Base-by-base conservation (phyloP, 2,329 filamentous ascomycete genomes). In the Colletotrichum tamarilloi region DNA sequence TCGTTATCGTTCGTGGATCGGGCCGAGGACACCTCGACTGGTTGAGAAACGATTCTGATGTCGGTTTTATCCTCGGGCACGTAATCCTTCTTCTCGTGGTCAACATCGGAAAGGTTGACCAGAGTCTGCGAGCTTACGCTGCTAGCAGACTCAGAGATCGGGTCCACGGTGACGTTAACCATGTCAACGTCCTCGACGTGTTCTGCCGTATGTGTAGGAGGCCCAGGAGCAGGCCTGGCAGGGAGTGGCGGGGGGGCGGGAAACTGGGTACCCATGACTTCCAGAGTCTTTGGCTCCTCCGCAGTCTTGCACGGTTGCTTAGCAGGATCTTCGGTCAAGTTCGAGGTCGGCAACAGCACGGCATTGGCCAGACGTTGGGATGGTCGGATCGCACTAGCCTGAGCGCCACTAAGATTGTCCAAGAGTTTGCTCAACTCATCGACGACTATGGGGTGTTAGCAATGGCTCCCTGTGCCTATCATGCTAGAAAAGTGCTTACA, bases 311-410 rank as follows among this genome's bases (percentile, higher is more conserved):
- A 32, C 57, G 26, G 22, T 57, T 64, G 62, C n/a, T 52, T 14
- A 4, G 5, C 7, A 22, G 52, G 62, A n/a, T 53, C 57, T 16
- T 64, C 58, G 2, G 62, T 32, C 30, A 74, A 57, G 22, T 63
- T 56, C n/a, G 66, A 87, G 3, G 86, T 87, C 3, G 86, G 86
- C 1, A 94, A 90, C 26, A 98, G 86, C 1, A 95, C 95, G 52
- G 95, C 89, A 62, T 95, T 92, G 30, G 95, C 95, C 42, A 98
- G 87, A 76, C 94, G 91, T 77, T 93, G 92, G 4, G 92, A 91
- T 1, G 95, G 95, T 56, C 88, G 90, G 35, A 95, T 91, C 19
- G 89, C 92, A 12, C 87, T 83, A 53, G 87, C 85, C 5, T 89
- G 84, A 1, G 92, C 91, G 1, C 86, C 88, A 72, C 93, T 91